phyloP scores from a whole-genome alignment of 179 eudicot genomes.

The Beta corolliflora region DNA sequence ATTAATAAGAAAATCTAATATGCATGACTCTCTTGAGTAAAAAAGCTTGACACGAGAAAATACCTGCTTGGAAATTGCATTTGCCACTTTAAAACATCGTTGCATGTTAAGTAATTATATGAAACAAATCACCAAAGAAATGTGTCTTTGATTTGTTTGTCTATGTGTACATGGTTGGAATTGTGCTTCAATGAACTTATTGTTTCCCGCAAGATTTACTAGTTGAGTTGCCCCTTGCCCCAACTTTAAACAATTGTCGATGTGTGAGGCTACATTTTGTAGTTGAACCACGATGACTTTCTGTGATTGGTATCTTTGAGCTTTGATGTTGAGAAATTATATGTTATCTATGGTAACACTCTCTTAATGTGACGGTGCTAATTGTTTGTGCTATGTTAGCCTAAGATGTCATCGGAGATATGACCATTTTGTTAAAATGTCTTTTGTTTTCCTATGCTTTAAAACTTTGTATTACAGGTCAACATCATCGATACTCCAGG shows the following conservation, averaged over 20 bases:
- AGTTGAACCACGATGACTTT: background rate
- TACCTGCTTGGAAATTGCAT: too few relatives aligned
- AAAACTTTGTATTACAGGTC: slow-evolving; percentile 47
- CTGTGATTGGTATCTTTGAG: background rate
- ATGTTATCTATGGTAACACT: background rate
- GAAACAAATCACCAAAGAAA: background rate
- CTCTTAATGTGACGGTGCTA: background rate
- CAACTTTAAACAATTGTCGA: background rate
- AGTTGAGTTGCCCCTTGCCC: background rate
- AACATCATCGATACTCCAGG: slow-evolving; percentile 98
- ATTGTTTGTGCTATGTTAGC: background rate
- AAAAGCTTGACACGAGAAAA: too few relatives aligned
- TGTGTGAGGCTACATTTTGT: background rate
- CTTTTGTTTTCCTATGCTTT: background rate
- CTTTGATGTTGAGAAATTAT: background rate
- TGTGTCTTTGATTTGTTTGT: background rate
- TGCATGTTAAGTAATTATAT: background rate
- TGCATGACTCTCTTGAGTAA: too few relatives aligned
- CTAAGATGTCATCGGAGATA: background rate
- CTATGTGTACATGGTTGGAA: background rate
- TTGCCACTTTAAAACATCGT: too few relatives aligned
- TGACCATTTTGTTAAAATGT: background rate
- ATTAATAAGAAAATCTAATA: too few relatives aligned
- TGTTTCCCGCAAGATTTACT: background rate
- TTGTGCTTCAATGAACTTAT: background rate